Conservation (phyloP, 805 yeast species). For the Pichia cabralensis region DNA sequence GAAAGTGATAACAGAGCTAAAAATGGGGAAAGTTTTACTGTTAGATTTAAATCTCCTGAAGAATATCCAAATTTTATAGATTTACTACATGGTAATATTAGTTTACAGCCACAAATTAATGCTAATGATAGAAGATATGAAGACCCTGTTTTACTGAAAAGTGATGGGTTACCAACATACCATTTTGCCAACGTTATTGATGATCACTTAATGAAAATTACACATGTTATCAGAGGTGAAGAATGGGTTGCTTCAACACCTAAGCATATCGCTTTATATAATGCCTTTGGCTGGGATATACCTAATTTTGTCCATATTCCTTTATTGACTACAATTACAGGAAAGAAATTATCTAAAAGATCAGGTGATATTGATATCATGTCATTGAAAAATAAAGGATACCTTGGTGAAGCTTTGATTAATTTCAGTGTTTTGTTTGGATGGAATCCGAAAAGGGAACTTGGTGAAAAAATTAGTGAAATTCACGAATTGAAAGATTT, state of each 20-base stretch:
- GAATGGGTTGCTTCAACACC: conserved; percentile 98
- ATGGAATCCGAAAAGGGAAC: conserved; percentile 73
- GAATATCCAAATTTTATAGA: conserved; percentile 60
- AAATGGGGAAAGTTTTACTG: conserved; percentile 34
- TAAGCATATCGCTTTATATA: conserved; percentile 78
- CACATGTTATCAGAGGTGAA: conserved; percentile 94
- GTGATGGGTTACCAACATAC: conserved; percentile 94
- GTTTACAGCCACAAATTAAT: conserved; percentile 75
- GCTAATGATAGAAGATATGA: conserved; percentile 65
- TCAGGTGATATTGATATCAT: conserved; percentile 71
- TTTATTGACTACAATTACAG: conserved; percentile 58
- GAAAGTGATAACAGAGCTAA: conserved; percentile 31
- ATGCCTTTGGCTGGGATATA: conserved; percentile 76
- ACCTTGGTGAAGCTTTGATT: conserved; percentile 76
- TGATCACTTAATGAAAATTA: conserved; percentile 84
- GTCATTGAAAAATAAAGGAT: conserved; percentile 47
- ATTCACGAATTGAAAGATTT: conserved; percentile 43
- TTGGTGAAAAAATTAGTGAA: conserved; percentile 41
- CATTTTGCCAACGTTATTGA: conserved; percentile 95
- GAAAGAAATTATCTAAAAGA: conserved; percentile 78
- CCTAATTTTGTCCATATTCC: conserved; percentile 90
- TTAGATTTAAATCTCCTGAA: conserved; percentile 73
- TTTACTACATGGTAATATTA: conserved; percentile 64
- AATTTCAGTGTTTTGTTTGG: conserved; percentile 89
- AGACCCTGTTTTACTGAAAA: conserved; percentile 80